These are phyloP conservation scores for Tetracentron sinense DNA, from an alignment of 164 flowering plant species.

Conservation along the genomic window DNA sequence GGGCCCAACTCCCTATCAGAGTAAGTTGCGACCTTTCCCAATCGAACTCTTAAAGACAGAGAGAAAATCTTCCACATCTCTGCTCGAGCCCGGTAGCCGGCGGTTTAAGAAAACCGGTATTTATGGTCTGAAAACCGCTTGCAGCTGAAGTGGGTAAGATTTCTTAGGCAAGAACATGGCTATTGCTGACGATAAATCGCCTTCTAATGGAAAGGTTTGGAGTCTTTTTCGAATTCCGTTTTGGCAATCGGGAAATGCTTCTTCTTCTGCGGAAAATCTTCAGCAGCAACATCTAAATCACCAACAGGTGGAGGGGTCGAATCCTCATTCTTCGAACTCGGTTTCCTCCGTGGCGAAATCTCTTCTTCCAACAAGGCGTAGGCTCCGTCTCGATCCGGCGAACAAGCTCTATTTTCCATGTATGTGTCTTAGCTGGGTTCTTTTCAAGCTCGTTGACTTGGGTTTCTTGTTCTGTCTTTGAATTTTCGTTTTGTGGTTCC, in stretches of 20 bases:
- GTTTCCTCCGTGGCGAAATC: constrained; percentile 85
- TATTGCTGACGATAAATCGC: constrained; percentile 39
- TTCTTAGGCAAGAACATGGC: constrained; percentile 38
- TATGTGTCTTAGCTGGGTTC: constrained; percentile 19
- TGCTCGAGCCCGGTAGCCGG: not conserved
- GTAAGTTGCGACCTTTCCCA: not conserved
- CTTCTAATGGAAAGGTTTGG: constrained; percentile 61
- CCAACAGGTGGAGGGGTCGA: constrained; percentile 15
- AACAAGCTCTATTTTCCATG: constrained; percentile 86
- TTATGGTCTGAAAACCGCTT: constrained; percentile 5
- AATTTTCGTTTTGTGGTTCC: not conserved
- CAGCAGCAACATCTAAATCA: constrained; percentile 12
- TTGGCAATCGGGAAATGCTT: constrained; percentile 25
- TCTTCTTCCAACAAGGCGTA: constrained; percentile 63
- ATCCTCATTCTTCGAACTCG: constrained; percentile 26
- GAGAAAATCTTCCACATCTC: not conserved
- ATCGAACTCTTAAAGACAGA: not conserved
- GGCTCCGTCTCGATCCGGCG: constrained; percentile 86
- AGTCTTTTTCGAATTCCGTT: constrained; percentile 47
- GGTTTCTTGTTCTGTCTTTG: constrained; percentile 3
- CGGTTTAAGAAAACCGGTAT: not conserved
- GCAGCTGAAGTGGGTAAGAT: constrained; percentile 3
- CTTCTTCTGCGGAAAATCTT: constrained; percentile 22
- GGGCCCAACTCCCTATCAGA: not conserved
- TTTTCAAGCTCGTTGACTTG: constrained; percentile 19